Evolutionary conservation across 225 moss, liverwort and hornwort species (phyloP), one percentile per base, ranked within the genome.

Genomic region (Anthoceros angustus): DNA sequence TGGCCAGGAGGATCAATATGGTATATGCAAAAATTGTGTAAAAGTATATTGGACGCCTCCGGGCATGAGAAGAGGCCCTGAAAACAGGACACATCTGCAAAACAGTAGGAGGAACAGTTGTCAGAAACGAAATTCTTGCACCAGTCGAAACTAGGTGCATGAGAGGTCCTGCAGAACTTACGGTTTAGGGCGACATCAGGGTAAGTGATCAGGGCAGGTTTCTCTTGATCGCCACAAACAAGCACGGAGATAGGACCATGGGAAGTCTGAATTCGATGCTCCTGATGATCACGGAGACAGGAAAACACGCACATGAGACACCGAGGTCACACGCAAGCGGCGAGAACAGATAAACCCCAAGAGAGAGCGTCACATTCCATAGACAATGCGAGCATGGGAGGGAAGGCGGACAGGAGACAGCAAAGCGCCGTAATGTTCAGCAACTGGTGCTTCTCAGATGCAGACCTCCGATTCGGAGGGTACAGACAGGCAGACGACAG

Each of bases 1-100:
- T 98, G 95, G 32, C 95, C 95, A 21, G 91, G 91, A 1, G 95
- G 90, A 63, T 91, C 91, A 67, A 98, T 72, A 48, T 98, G 91
- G 72, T 91, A 98, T 10, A 98, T 81, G 74, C 95, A 91, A 63
- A 98, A 98, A 71, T 98, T 98, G 71, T 98, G 87, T 42, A 91
- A 80, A 21, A 98, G 77, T 38, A 91, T 76, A 0, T 88, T 84
- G 25, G 86, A 81, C 3, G 95, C 95, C 75, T 91, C 95, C 0
- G 88, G 88, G 64, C 91, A 98, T 0, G 91, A 88, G 60, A 98
- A 91, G 20, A 98, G 78, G 0, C 88, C 88, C 43, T 87, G 86
- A 42, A 98, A 98, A 67, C 95, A 91, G 12, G 86, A 82, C 25
- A 79, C 68, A 78, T 88, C 95, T 98, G 84, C 2, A 67, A 23